Evolutionary conservation across 2,329 filamentous ascomycete species (phyloP), one percentile per base, ranked within the genome.

Genomic region (Cordyceps militaris): DNA sequence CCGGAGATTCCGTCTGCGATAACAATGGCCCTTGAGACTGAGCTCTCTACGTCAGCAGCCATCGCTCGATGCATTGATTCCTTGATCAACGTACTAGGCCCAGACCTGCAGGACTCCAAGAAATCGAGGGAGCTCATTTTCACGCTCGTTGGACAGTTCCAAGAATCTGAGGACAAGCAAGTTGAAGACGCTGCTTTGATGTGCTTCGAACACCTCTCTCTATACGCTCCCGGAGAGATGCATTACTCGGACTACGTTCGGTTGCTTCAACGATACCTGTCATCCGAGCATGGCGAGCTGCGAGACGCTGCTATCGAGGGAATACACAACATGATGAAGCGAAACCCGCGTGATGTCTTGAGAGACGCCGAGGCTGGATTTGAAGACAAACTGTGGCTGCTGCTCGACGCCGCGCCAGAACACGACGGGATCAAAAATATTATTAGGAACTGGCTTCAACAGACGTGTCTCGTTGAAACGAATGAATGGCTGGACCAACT

Each of bases 81-180:
- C n/a, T 79, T 96, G 24, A 91, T 99, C 74, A 97, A 97, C 64
- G 94, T 99, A 10, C 80, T 99, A 11, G 94, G 94, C 0, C 94
- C 94, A 0, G 95, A 99, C 72, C 76, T 99, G 23, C 94, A 97
- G 71, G 94, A 97, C 66, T 85, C 94, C 62, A 85, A 84, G 3
- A 97, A 96, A 72, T 89, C 91, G n/a, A 80, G 94, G 63, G 92
- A 97, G 67, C 80, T 99, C 56, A 94, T 97, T 52, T 80, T 97
- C 61, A 94, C 87, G 0, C 79, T 99, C 9, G 86, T 97, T 3
- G 81, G 84, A 3, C 87, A 95, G 63, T 94, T 97, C 66, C 85
- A 89, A 61, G 78, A 87, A 49, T 89, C 95, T 65, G 80, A 87
- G 4, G 85, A 89, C 56, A 70, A 83, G 4, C 74, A 86, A 11